These are phyloP conservation scores for Mycotypha africana DNA, from an alignment of 371 early-diverging fungal genomes.

Conservation along the genomic window DNA sequence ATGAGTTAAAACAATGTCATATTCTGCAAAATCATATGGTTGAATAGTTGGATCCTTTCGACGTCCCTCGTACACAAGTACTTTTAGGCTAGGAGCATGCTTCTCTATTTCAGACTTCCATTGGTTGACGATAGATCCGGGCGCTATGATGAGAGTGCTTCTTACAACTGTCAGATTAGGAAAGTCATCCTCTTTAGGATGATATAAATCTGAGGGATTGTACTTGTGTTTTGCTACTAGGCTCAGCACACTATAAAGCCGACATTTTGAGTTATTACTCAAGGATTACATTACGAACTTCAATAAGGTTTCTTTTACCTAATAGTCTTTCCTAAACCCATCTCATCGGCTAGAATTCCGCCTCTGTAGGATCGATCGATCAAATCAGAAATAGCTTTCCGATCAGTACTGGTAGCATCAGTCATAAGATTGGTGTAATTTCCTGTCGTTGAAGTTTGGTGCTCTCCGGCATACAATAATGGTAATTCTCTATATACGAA, in stretches of 20 bases:
- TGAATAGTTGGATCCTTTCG: conserved; percentile 3
- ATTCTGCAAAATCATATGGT: conserved; percentile 26
- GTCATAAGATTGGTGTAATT: neutral
- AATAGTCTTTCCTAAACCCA: conserved; percentile 93
- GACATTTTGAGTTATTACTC: too few species aligned
- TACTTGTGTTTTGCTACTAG: conserved; percentile 31
- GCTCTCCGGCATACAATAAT: conserved; percentile 1
- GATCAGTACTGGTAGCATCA: neutral
- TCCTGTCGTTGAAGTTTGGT: neutral
- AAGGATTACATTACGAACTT: neutral
- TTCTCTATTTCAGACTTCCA: conserved; percentile 55
- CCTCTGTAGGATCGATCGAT: conserved; percentile 1
- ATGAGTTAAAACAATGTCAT: conserved; percentile 56
- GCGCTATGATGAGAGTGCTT: conserved; percentile 63
- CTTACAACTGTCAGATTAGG: conserved; percentile 8
- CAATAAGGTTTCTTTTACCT: conserved; percentile 57
- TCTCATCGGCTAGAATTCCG: conserved; percentile 96
- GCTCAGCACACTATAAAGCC: conserved; percentile 55
- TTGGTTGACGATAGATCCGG: conserved; percentile 55
- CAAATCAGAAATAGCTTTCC: neutral
- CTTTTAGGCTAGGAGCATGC: conserved; percentile 40
- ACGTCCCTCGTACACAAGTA: conserved; percentile 25
- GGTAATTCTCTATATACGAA: neutral
- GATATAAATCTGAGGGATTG: conserved; percentile 3
- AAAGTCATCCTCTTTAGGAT: neutral